Percentiles rank a stretch among this genome's conserved stretches.
Conservation (phyloP, 1,284 basidiomycete genomes). For the Ustilago hordei region DNA sequence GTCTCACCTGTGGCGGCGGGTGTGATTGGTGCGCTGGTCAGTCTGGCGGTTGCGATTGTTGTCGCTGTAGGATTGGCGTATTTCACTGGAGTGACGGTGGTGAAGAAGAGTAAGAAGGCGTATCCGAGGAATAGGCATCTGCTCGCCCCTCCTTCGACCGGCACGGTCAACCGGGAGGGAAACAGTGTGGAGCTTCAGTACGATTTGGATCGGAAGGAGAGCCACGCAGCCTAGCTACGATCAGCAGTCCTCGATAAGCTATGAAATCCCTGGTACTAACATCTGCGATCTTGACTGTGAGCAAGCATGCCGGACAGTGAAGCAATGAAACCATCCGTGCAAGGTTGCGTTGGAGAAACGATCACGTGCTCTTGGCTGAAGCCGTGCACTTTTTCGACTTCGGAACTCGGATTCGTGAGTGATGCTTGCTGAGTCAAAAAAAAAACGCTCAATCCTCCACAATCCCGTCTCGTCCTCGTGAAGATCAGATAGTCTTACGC, state of each 20-base stretch:
- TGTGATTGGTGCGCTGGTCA: constrained; percentile 61
- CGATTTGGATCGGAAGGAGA: constrained; percentile 28
- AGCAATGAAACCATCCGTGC: neutral
- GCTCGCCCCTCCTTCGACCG: constrained; percentile 20
- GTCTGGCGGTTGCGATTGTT: constrained; percentile 51
- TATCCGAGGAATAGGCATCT: constrained; percentile 27
- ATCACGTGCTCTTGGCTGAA: constrained; percentile 6
- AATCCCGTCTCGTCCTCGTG: constrained; percentile 3
- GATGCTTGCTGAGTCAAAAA: constrained; percentile 27
- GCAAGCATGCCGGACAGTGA: neutral
- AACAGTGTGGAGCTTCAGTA: constrained; percentile 40
- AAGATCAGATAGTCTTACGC: neutral
- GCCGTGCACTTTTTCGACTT: constrained; percentile 7
- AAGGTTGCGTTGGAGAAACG: constrained; percentile 1
- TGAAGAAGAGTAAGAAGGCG: constrained; percentile 25
- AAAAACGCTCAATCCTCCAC: constrained; percentile 22
- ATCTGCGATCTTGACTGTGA: neutral
- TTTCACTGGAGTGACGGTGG: constrained; percentile 28
- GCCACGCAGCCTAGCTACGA: constrained; percentile 13
- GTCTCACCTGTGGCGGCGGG: constrained; percentile 63
- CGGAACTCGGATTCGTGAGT: neutral
- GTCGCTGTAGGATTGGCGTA: constrained; percentile 23
- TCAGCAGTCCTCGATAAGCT: neutral
- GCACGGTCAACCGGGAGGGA: constrained; percentile 20
- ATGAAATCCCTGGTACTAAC: neutral